Conservation (phyloP, 1,284 basidiomycete species). For the Inonotus hispidus region DNA sequence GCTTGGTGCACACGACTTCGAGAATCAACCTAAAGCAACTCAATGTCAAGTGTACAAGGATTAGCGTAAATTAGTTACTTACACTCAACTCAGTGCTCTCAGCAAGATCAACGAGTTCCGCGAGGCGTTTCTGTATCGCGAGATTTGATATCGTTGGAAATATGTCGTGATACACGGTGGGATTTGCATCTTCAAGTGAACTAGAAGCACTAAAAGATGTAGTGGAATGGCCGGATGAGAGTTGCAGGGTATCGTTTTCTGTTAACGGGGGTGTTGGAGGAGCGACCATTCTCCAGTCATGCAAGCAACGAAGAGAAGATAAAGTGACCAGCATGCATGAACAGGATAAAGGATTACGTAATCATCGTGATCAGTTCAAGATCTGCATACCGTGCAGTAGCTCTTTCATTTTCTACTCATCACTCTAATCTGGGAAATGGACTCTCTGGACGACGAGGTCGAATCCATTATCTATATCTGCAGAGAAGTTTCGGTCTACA, state of each 20-base stretch:
- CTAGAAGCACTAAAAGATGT: not conserved
- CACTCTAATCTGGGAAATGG: conserved; percentile 34
- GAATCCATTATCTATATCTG: conserved; percentile 83
- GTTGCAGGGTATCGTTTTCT: conserved; percentile 7
- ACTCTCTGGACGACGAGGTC: conserved; percentile 64
- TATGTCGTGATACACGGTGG: conserved; percentile 8
- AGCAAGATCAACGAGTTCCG: conserved; percentile 41
- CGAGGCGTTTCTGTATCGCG: conserved; percentile 18
- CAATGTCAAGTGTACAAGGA: not conserved
- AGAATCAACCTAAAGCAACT: not conserved
- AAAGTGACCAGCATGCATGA: not conserved
- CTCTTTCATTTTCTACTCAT: conserved; percentile 5
- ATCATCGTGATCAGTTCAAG: not conserved
- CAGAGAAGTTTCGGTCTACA: conserved; percentile 79
- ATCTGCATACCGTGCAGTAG: not conserved
- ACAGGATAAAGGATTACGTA: not conserved
- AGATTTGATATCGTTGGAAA: conserved; percentile 4
- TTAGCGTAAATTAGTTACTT: conserved; percentile 22
- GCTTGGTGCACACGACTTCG: conserved; percentile 34
- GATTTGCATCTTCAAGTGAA: not conserved
- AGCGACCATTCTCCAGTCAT: conserved; percentile 28
- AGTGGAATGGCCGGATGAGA: not conserved
- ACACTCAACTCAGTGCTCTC: conserved; percentile 51
- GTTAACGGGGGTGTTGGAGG: conserved; percentile 13
- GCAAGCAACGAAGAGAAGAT: not conserved